Conservation (phyloP, 257 asterid genomes). For the Solanum chilense region DNA sequence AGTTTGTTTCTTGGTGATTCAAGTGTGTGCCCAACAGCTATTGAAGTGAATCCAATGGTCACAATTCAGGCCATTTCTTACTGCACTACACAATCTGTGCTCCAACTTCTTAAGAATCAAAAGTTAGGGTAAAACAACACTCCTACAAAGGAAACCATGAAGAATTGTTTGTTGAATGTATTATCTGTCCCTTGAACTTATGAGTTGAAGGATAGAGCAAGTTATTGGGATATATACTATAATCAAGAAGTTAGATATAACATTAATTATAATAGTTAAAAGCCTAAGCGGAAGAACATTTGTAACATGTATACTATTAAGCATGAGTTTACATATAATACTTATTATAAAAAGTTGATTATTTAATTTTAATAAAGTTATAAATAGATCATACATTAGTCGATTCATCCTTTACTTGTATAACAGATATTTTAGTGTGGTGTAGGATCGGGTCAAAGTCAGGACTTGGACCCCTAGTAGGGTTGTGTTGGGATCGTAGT, state of each 20-base stretch:
- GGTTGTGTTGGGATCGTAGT: no score
- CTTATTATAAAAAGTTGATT: background rate
- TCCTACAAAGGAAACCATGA: background rate
- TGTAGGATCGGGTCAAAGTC: no score
- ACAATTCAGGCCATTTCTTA: slow-evolving; percentile 76
- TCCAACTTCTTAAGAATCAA: slow-evolving; percentile 4
- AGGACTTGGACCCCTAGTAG: no score
- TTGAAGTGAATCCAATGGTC: slow-evolving; percentile 93
- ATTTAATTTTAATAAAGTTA: no score
- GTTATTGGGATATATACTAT: background rate
- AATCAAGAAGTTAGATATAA: background rate
- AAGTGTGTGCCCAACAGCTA: slow-evolving; percentile 79
- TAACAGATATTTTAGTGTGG: background rate
- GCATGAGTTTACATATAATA: background rate
- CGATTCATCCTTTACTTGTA: background rate
- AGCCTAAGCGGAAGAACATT: no score
- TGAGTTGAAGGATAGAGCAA: background rate
- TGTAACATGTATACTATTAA: no score
- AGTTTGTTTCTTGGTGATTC: slow-evolving; percentile 70
- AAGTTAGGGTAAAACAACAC: background rate
- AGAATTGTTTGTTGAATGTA: background rate
- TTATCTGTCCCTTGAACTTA: no score
- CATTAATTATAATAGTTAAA: no score
- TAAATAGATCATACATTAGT: background rate
- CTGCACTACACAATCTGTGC: slow-evolving; percentile 61